These are phyloP conservation scores for Petunia axillaris DNA, from an alignment of 257 asterid genomes.

Conservation along the genomic window DNA sequence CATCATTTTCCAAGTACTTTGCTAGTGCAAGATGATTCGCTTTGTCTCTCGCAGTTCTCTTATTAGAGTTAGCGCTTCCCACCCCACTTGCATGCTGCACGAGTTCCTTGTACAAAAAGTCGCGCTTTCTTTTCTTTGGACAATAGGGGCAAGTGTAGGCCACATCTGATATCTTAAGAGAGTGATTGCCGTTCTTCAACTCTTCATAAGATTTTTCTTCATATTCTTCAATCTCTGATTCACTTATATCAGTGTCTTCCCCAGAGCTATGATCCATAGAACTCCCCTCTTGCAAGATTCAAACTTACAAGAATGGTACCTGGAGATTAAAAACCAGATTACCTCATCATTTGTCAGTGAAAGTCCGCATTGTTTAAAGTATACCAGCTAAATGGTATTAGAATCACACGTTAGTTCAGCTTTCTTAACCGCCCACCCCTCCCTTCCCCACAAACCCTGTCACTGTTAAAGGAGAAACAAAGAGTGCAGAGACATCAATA, in stretches of 20 bases:
- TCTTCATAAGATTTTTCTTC: conserved; percentile 42
- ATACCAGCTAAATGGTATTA: background rate
- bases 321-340: background rate
- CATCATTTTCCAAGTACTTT: conserved; percentile 64
- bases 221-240: conserved; percentile 48
- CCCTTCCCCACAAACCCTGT: background rate
- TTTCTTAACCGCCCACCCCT: background rate
- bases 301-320: conserved; percentile 2
- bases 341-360: background rate
- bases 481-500: conserved; percentile 1
- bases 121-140: conserved; percentile 61
- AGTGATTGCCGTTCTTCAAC: conserved; percentile 62
- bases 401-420: conserved; percentile 22
- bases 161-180: conserved; percentile 55
- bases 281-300: conserved; percentile 24
- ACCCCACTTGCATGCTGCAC: conserved; percentile 74
- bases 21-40: conserved; percentile 75
- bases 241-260: conserved; percentile 52
- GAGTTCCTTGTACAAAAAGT: conserved; percentile 59
- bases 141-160: conserved; percentile 84
- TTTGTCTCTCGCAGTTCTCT: conserved; percentile 62
- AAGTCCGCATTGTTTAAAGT: conserved; percentile 15
- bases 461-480: background rate
- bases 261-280: conserved; percentile 38
- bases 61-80: conserved; percentile 54